Evolutionary conservation across 352 stramenopile genomes (phyloP).

Genomic region (Globisporangium nodosum): DNA sequence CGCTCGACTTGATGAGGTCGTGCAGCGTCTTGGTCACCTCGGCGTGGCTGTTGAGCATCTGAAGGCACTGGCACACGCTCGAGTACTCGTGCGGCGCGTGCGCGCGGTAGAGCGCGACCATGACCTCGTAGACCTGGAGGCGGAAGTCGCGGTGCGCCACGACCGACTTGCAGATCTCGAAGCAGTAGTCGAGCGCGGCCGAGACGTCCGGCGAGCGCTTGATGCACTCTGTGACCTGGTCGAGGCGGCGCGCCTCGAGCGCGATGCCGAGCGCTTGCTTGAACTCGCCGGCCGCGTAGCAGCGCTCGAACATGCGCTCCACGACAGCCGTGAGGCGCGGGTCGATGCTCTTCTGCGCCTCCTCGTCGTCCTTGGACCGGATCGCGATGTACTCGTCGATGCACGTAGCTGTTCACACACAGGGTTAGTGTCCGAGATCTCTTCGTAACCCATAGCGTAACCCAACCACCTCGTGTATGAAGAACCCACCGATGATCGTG

Average conservation of each 20-base stretch:
- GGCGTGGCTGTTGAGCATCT: constrained; percentile 80
- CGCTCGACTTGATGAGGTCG: constrained; percentile 67
- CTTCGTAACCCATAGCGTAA: too few species aligned
- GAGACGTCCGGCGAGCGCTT: constrained; percentile 65
- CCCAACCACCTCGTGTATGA: constrained; percentile 5
- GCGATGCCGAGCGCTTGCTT: constrained; percentile 97
- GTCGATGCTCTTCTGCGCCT: constrained; percentile 75
- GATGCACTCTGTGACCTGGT: constrained; percentile 92
- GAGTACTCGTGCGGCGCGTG: constrained; percentile 65
- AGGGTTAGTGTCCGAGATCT: background rate
- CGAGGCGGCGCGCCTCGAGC: constrained; percentile 91
- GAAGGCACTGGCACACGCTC: constrained; percentile 81
- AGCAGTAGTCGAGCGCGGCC: constrained; percentile 88
- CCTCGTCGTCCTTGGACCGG: constrained; percentile 68
- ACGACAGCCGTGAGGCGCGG: constrained; percentile 94
- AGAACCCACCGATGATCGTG: constrained; percentile 85
- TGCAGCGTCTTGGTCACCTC: constrained; percentile 88
- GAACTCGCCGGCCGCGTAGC: constrained; percentile 92
- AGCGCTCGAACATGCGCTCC: constrained; percentile 97
- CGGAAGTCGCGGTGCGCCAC: constrained; percentile 93
- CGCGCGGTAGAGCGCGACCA: constrained; percentile 82
- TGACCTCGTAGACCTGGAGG: constrained; percentile 90
- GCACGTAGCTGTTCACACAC: constrained; percentile 71
- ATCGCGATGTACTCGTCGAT: constrained; percentile 97
- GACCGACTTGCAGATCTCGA: constrained; percentile 91